Evolutionary conservation across 768 basidiomycete genomes (phyloP), one percentile per base, ranked within the genome.

Genomic region (Tulasnella calospora): DNA sequence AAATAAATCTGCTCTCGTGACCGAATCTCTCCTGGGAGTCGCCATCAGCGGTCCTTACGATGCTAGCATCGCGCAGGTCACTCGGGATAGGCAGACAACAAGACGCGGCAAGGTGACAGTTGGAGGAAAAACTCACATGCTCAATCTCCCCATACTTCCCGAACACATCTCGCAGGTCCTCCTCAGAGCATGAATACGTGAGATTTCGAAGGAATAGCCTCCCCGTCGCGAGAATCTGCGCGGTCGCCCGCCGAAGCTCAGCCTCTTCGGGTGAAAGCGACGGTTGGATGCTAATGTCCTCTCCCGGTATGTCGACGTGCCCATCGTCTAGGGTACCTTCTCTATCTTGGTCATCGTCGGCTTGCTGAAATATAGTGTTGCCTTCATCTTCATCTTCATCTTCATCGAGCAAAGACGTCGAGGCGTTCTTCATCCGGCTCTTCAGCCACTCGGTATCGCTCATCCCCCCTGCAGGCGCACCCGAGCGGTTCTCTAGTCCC

Each of bases 151-250:
- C 97, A 83, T 89, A 94, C 0, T 88, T 86, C 3, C 84, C 83
- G 83, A 96, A 95, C 2, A 91, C 86, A 19, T 88, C 86, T 2
- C 83, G 82, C 0, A 99, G 84, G 73, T 98, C 95, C 2, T 86
- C 83, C 23, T 92, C 89, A 9, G 92, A 91, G 78, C 93, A 94
- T 0, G 91, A 89, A 82, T 95, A 99, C 0, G 96, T 88, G n/a
- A 99, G 84, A 82, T 99, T 99, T n/a, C 98, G 94, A 7, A 99
- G 85, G 82, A 99, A 99, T 2, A 99, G 86, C 6, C 96, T 89
- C 0, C 90, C 88, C 0, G 95, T 96, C 78, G 88, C 87, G 6
- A 92, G 85, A 74, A 97, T 92, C 0, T 90, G 81, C 79, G 85
- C 85, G 0, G 81, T 81, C 3, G 84, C 81, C 46, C 87, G 71